Evolutionary conservation across 2,329 filamentous ascomycete species (phyloP), one percentile per base, ranked within the genome.

Genomic region (Chrysosporium keratinophilum): DNA sequence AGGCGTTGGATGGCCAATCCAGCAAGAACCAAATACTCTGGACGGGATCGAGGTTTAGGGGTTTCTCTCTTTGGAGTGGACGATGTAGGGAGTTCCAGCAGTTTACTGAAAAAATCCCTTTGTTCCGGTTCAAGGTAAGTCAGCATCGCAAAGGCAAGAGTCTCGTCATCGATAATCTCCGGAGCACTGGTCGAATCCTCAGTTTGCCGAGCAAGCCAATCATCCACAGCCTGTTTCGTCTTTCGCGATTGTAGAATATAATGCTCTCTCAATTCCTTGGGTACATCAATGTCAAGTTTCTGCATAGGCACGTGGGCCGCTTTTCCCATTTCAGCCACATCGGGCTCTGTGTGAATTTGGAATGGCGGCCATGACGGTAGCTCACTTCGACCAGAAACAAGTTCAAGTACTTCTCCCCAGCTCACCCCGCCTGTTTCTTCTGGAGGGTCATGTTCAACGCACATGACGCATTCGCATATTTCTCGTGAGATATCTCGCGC

Each of bases 371-470:
- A 96, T 14, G 78, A 72, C 0, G 91, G 90, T 50, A 96, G 76
- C 61, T 95, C 88, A 56, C 88, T 81, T 52, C 91, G 82, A 15
- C 91, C 91, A 59, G 88, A 93, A 11, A 95, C 89, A 65, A 90
- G 83, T 69, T 98, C 93, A 20, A 98, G 72, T 11, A 97, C 89
- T 66, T 97, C 91, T 9, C 93, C 91, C 91, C 91, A 98, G 58
- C 88, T 93, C 31, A 96, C 76, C 1, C 89, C 90, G 4, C 62
- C 62, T 53, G 77, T 78, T 58, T 82, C 80, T 35, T 74, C 72
- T 28, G 78, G 70, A 47, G 71, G 63, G 14, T 84, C 79, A 37
- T 83, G 78, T 37, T 79, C 72, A 45, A 84, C 80, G 65, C 91
- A 97, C 76, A 96, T 87, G 54, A 93, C 75, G 67, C 91, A 97